A percentile compares a stretch with the other conserved stretches of the same genome.
Conservation (phyloP, 2,329 filamentous ascomycete genomes). For the Fusarium solani-melongenae region DNA sequence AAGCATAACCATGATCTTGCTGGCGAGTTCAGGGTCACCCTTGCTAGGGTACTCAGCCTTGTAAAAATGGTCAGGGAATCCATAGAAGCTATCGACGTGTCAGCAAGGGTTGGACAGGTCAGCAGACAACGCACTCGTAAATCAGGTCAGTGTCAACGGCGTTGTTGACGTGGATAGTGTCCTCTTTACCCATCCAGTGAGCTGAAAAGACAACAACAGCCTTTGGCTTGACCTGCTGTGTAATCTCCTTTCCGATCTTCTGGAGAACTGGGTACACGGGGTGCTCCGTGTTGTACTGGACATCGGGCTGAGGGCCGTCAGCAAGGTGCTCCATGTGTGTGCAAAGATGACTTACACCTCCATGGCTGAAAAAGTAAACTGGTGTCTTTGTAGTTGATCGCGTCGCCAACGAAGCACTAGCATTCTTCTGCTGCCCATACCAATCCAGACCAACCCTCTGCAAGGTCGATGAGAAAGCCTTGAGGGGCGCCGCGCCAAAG, state of each 20-base stretch:
- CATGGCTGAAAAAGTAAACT: constrained; percentile 63
- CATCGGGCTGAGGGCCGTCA: constrained; percentile 60
- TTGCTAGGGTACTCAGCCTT: constrained; percentile 72
- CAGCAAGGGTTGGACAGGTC: constrained; percentile 7
- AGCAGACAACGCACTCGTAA: constrained; percentile 65
- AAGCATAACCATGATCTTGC: constrained; percentile 66
- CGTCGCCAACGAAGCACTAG: neutral
- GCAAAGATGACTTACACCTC: constrained; percentile 53
- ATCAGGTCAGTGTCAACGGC: constrained; percentile 73
- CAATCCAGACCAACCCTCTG: constrained; percentile 34
- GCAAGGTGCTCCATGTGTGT: neutral
- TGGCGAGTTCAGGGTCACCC: constrained; percentile 69
- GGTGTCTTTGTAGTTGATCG: constrained; percentile 44
- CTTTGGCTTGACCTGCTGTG: constrained; percentile 74
- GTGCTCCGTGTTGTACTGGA: constrained; percentile 76
- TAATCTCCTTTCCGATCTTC: constrained; percentile 76
- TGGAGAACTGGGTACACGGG: constrained; percentile 74
- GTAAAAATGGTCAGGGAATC: constrained; percentile 77
- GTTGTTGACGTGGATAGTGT: constrained; percentile 73
- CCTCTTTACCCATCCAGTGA: constrained; percentile 74
- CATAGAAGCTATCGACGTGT: constrained; percentile 67
- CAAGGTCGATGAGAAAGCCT: constrained; percentile 36
- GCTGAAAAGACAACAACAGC: constrained; percentile 82
- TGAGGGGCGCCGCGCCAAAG: constrained; percentile 37
- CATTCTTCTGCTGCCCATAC: constrained; percentile 24